Evolutionary conservation across 2,329 filamentous ascomycete species (phyloP).

Genomic region (Coniochaeta sp.): DNA sequence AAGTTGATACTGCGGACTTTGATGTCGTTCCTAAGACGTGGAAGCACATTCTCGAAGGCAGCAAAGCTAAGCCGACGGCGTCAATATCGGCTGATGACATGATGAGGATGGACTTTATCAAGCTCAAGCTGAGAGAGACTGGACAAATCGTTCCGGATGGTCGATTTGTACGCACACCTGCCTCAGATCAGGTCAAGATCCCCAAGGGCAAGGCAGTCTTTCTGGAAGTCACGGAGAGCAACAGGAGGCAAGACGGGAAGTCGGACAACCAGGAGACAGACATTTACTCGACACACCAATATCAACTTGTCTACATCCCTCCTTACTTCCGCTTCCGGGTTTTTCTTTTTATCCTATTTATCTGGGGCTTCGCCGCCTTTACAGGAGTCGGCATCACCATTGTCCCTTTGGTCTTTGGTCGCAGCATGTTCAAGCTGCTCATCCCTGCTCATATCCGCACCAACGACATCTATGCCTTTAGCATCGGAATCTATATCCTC

Average conservation of each 20-base stretch:
- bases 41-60: slow-evolving; percentile 44
- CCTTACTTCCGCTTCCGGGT: slow-evolving; percentile 77
- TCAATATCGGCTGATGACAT: slow-evolving; percentile 28
- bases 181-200: slow-evolving; percentile 90
- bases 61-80: slow-evolving; percentile 32
- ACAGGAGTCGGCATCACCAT: slow-evolving; percentile 83
- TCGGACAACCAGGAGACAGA: slow-evolving; percentile 46
- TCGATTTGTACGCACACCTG: slow-evolving; percentile 82
- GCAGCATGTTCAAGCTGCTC: slow-evolving; percentile 64
- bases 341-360: slow-evolving; percentile 75
- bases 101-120: slow-evolving; percentile 27
- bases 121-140: slow-evolving; percentile 35
- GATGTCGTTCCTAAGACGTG: slow-evolving; percentile 48
- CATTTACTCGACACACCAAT: slow-evolving; percentile 51
- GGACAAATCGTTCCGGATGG: slow-evolving; percentile 61
- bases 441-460: slow-evolving; percentile 66
- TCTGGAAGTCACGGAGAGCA: slow-evolving; percentile 62
- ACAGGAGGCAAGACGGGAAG: slow-evolving; percentile 55
- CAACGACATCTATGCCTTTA: slow-evolving; percentile 96
- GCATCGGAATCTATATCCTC: slow-evolving; percentile 76
- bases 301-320: slow-evolving; percentile 71
- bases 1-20: slow-evolving; percentile 29
- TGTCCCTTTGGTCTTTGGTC: slow-evolving; percentile 77
- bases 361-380: slow-evolving; percentile 88
- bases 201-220: slow-evolving; percentile 80